These are phyloP conservation scores for Henckelia pumila DNA, from an alignment of 257 asterid genomes.

Conservation along the genomic window DNA sequence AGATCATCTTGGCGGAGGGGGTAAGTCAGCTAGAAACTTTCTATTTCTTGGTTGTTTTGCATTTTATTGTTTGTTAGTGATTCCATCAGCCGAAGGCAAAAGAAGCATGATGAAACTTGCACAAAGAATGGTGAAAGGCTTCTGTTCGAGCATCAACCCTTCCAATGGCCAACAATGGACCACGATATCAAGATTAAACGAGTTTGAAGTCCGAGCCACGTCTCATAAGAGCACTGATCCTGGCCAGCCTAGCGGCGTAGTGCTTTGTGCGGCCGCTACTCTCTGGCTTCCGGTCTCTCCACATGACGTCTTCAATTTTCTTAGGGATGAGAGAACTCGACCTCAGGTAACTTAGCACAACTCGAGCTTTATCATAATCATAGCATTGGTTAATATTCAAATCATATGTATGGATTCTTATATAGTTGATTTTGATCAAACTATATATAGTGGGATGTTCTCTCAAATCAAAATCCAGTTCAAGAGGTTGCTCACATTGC, in stretches of 20 bases:
- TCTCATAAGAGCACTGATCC: conserved; percentile 69
- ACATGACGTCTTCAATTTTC: conserved; percentile 62
- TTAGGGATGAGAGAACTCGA: conserved; percentile 72
- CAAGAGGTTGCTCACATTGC: conserved; percentile 88
- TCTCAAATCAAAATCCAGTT: conserved; percentile 79
- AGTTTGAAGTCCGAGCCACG: conserved; percentile 76
- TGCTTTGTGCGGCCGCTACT: conserved; percentile 88
- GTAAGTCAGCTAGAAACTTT: background rate
- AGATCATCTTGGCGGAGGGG: conserved; percentile 50
- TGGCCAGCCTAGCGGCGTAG: conserved; percentile 77
- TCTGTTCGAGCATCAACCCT: conserved; percentile 78
- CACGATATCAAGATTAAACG: conserved; percentile 56
- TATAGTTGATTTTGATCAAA: background rate
- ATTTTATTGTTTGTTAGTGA: conserved; percentile 33
- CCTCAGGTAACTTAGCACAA: conserved; percentile 52
- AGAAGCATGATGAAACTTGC: conserved; percentile 93
- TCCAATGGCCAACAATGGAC: conserved; percentile 77
- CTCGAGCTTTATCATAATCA: background rate
- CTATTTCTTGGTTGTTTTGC: background rate
- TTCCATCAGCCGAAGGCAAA: conserved; percentile 76
- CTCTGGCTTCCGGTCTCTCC: conserved; percentile 89
- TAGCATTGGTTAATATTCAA: background rate
- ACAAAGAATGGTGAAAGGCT: conserved; percentile 80
- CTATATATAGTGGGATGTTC: conserved; percentile 90
- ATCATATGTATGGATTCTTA: too few relatives aligned